These are phyloP conservation scores for Lepidium sativum DNA, from an alignment of 345 rosid species.

Conservation along the genomic window DNA sequence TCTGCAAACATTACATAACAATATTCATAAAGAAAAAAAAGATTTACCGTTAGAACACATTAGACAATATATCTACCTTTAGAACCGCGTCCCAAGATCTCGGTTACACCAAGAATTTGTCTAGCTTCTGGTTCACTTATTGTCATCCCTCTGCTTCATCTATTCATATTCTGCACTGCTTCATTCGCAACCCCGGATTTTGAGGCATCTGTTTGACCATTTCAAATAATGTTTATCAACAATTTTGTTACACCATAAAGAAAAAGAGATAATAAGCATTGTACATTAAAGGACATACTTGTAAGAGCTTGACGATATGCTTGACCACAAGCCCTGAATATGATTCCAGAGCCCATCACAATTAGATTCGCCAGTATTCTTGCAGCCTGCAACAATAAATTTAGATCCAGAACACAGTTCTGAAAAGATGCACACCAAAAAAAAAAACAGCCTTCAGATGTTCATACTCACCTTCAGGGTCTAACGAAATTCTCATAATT, in stretches of 20 bases:
- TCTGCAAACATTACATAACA: constrained; percentile 35
- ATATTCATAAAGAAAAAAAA: background rate
- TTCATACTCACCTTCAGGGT: too few species aligned
- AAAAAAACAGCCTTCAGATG: too few species aligned
- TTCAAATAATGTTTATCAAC: background rate
- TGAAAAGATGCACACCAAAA: too few species aligned
- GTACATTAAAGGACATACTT: too few species aligned
- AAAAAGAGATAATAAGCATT: too few species aligned
- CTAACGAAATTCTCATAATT: background rate
- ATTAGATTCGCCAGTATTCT: constrained; percentile 59
- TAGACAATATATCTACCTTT: too few species aligned
- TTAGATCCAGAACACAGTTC: too few species aligned
- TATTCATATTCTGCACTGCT: constrained; percentile 36
- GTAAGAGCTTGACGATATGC: constrained; percentile 85
- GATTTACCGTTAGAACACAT: too few species aligned
- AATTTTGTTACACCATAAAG: background rate
- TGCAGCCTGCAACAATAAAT: too few species aligned
- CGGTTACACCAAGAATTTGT: constrained; percentile 49
- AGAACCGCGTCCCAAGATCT: too few species aligned
- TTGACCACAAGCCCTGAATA: constrained; percentile 60
- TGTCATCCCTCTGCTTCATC: constrained; percentile 35
- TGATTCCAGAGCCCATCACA: constrained; percentile 59
- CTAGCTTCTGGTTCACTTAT: constrained; percentile 45
- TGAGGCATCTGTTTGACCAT: constrained; percentile 43
- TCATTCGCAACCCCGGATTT: constrained; percentile 53